Conservation (phyloP, 2,329 filamentous ascomycete genomes). For the Fusarium sp. region DNA sequence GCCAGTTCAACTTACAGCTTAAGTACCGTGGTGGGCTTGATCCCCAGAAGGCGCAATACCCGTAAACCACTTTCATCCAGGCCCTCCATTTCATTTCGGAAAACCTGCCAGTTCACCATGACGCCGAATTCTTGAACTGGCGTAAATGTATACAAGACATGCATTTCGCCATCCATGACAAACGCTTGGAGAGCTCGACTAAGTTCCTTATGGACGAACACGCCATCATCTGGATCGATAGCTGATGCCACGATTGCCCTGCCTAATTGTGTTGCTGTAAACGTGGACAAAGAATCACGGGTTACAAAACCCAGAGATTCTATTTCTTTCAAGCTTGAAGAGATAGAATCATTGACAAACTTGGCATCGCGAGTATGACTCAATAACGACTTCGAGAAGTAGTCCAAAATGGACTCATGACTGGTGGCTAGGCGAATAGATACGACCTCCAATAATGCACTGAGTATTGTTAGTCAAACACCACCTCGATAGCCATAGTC, state of each 20-base stretch:
- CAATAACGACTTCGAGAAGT: constrained; percentile 76
- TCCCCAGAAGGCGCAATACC: constrained; percentile 75
- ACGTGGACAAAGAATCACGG: constrained; percentile 64
- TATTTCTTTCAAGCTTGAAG: constrained; percentile 71
- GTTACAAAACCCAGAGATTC: constrained; percentile 67
- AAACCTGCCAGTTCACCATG: constrained; percentile 78
- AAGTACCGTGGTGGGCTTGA: constrained; percentile 76
- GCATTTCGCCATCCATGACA: constrained; percentile 85
- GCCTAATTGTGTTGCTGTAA: constrained; percentile 74
- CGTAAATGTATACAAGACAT: constrained; percentile 82
- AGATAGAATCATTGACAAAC: constrained; percentile 66
- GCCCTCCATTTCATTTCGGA: constrained; percentile 76
- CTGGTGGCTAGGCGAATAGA: constrained; percentile 76
- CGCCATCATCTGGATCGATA: constrained; percentile 79
- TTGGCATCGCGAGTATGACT: constrained; percentile 67
- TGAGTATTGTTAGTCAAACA: constrained; percentile 50
- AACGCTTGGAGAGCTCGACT: constrained; percentile 76
- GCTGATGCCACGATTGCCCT: constrained; percentile 79
- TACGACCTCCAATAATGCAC: constrained; percentile 79
- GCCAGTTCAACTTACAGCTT: constrained; percentile 65
- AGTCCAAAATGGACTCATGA: constrained; percentile 74
- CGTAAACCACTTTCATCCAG: constrained; percentile 79
- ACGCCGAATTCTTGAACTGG: constrained; percentile 72
- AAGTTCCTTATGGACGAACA: constrained; percentile 79
- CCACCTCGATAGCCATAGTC: not conserved